Conservation (phyloP, 305 asterid genomes). For the Fraxinus floribunda region DNA sequence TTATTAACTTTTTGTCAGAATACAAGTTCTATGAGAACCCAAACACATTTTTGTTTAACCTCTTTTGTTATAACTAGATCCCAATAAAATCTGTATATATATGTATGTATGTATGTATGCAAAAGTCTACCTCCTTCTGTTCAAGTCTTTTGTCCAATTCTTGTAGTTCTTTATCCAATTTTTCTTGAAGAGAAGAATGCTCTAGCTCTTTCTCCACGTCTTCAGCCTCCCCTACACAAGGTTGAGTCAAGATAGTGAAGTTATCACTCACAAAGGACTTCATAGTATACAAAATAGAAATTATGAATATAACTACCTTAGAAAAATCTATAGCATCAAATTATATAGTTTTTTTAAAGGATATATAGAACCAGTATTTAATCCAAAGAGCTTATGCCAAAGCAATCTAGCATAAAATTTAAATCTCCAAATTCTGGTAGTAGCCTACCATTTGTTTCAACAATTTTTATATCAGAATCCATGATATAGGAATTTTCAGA, state of each 20-base stretch:
- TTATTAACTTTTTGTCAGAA: neutral
- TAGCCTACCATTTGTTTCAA: constrained; percentile 61
- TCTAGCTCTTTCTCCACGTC: constrained; percentile 85
- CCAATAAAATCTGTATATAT: neutral
- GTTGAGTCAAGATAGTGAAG: constrained; percentile 14
- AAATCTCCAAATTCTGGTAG: constrained; percentile 5
- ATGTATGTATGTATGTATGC: too few relatives aligned
- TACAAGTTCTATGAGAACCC: constrained; percentile 1
- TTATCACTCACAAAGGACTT: neutral
- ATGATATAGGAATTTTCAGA: constrained; percentile 38
- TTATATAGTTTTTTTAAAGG: neutral
- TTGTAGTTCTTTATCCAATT: constrained; percentile 76
- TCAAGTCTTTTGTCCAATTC: constrained; percentile 89
- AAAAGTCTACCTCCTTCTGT: constrained; percentile 73
- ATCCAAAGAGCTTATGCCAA: neutral
- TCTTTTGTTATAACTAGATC: neutral
- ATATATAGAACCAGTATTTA: constrained; percentile 4
- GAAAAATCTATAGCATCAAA: constrained; percentile 1
- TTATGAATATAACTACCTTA: constrained; percentile 10
- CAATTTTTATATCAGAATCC: constrained; percentile 51
- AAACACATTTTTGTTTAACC: neutral
- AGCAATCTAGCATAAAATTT: constrained; percentile 10
- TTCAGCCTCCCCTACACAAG: constrained; percentile 59
- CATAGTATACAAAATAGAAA: neutral
- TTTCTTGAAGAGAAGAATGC: constrained; percentile 89